Conservation (phyloP, 2,329 filamentous ascomycete genomes). For the Beauveria brongniartii region DNA sequence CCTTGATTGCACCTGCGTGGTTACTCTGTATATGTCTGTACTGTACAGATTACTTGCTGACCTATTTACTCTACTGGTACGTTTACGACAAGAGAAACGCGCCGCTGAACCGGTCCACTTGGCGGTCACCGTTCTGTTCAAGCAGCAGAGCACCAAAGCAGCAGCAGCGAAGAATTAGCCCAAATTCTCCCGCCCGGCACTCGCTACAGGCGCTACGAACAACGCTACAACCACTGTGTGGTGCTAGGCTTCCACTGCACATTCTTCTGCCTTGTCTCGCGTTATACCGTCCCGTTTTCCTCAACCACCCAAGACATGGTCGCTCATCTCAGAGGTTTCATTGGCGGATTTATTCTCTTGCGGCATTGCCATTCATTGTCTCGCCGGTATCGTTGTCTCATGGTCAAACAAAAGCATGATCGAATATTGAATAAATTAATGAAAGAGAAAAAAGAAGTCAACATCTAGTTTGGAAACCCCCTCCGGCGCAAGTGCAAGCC, state of each 20-base stretch:
- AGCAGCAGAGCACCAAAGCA: not conserved
- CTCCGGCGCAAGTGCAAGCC: not conserved
- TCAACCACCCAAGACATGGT: not conserved
- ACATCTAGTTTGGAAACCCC: not conserved
- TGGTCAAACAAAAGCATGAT: no score
- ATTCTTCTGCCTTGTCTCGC: not conserved
- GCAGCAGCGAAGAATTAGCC: not conserved
- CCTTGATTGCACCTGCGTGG: no score
- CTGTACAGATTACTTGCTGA: no score
- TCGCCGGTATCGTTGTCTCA: not conserved
- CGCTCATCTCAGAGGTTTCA: not conserved
- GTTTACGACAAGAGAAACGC: constrained; percentile 1
- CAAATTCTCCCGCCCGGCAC: not conserved
- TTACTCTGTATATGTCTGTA: no score
- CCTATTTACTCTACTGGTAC: not conserved
- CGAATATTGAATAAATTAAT: no score
- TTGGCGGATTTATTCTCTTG: not conserved
- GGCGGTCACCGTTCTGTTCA: not conserved
- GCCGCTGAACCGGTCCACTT: not conserved
- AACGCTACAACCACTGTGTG: not conserved
- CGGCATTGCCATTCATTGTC: not conserved
- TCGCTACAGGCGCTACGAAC: not conserved
- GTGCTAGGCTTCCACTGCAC: no score
- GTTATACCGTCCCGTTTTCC: not conserved
- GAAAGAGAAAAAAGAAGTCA: not conserved